Conservation (phyloP, 805 yeast genomes). For the Metschnikowia rubicola region DNA sequence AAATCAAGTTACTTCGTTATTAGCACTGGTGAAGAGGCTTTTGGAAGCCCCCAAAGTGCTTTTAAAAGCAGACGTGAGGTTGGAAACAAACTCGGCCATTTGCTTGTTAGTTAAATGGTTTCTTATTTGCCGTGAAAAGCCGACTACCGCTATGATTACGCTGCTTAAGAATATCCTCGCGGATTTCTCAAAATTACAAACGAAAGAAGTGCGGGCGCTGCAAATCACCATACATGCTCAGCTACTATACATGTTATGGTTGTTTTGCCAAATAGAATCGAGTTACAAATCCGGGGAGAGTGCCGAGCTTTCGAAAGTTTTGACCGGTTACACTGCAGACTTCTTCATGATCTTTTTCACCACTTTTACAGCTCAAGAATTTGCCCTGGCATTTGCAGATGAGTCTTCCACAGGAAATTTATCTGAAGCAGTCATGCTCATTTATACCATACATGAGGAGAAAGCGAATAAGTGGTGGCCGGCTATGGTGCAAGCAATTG, state of each 20-base stretch:
- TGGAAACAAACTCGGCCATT: slow-evolving; percentile 21
- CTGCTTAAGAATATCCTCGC: slow-evolving; percentile 13
- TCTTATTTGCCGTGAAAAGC: slow-evolving; percentile 28
- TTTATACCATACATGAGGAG: slow-evolving; percentile 16
- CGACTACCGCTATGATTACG: slow-evolving; percentile 19
- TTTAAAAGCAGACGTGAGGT: not conserved
- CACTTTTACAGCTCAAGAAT: slow-evolving; percentile 14
- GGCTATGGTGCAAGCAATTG: slow-evolving; percentile 21
- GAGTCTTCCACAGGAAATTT: not conserved
- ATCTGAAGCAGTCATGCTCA: slow-evolving; percentile 22
- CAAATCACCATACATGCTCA: slow-evolving; percentile 14
- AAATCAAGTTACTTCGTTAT: slow-evolving; percentile 13
- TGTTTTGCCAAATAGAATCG: slow-evolving; percentile 9
- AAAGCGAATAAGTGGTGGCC: slow-evolving; percentile 26
- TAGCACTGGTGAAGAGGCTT: slow-evolving; percentile 19
- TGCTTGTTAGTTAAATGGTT: slow-evolving; percentile 29
- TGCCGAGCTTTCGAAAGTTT: not conserved
- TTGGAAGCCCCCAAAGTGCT: slow-evolving; percentile 12
- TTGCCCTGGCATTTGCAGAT: slow-evolving; percentile 5
- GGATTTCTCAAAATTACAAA: slow-evolving; percentile 17
- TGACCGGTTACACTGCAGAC: slow-evolving; percentile 7
- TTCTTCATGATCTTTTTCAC: slow-evolving; percentile 24
- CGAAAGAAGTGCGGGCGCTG: slow-evolving; percentile 9
- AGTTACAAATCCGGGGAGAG: not conserved
- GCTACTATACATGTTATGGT: slow-evolving; percentile 11